Percentiles rank a stretch among this genome's conserved stretches.
Evolutionary conservation across 306 rosid genomes (phyloP).

Genomic region (Leucaena leucocephala): DNA sequence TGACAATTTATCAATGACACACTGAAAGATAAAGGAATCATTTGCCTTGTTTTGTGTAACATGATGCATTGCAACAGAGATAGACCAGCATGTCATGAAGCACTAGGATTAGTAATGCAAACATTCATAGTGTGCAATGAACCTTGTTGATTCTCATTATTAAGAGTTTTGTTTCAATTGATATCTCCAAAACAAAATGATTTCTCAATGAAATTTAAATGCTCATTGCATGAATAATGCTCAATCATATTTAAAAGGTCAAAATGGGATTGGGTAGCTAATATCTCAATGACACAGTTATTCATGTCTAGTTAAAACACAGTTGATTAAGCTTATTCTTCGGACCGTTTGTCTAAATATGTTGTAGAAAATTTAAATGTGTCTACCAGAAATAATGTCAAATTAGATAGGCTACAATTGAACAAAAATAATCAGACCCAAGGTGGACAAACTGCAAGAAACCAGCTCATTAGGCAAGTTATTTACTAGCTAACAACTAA

Average conservation of each 20-base stretch:
- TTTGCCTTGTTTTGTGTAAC: background rate
- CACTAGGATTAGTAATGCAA: constrained; percentile 15
- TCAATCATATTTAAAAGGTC: background rate
- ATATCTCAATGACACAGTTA: constrained; percentile 7
- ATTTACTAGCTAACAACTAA: background rate
- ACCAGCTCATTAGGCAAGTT: constrained; percentile 3
- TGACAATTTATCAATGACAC: background rate
- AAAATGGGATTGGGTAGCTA: background rate
- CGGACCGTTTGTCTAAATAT: background rate
- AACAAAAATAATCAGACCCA: background rate
- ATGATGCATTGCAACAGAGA: constrained; percentile 24
- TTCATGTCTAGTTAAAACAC: background rate
- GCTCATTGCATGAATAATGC: background rate
- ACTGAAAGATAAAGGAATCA: constrained; percentile 12
- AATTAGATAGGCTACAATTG: background rate
- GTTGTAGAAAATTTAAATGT: constrained; percentile 1
- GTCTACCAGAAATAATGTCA: background rate
- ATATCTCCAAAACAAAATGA: constrained; percentile 10
- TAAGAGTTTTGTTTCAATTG: background rate
- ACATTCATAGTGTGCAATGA: constrained; percentile 17
- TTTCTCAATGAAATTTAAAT: background rate
- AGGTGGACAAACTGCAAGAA: background rate
- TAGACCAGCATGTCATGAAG: constrained; percentile 16
- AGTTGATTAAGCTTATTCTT: background rate
- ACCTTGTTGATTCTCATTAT: constrained; percentile 5